Evolutionary conservation across 768 basidiomycete species (phyloP), one percentile per base, ranked within the genome.

Genomic region (Heimioporus sp.): DNA sequence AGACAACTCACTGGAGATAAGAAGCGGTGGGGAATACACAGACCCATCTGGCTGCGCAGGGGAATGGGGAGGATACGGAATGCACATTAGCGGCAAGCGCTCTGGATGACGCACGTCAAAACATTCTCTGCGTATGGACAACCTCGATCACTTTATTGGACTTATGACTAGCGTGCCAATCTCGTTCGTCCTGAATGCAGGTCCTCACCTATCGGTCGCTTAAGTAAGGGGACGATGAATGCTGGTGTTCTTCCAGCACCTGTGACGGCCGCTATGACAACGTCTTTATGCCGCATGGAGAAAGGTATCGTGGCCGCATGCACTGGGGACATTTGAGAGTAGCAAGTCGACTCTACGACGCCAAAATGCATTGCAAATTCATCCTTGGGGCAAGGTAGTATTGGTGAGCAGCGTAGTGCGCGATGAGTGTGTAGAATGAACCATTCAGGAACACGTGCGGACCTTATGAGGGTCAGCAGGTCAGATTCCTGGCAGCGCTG

Each of bases 221-320:
- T 95, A 20, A 99, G 72, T 12, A 94, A 81, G 1, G 97, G 97
- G 38, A 99, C 80, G 10, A 96, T 92, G 68, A 98, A 99, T 0
- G 95, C 88, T 11, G 98, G 76, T 0, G 97, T 98, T 71, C 98
- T 99, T 32, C 97, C 97, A 0, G 95, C 98, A 10, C 97, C 97
- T 16, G 97, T 99, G 0, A 99, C 95, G 2, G 97, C 97, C 72
- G 98, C 97, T 3, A 98, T 96, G 2, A 98, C 93, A 31, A 98
- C 94, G 62, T 99, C 97, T 70, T 98, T 97, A 71, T 98, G 84
- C 60, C 87, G 87, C 87, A 97, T 90, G 67, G 98, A 98, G 38
- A 98, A 78, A 0, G 97, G 97, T 51, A 99, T 98, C 0, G 92
- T 90, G 10, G 90, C 89, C 1, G 94, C 93, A 66, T 99, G 97